Percentiles rank a stretch among this genome's conserved stretches.
Conservation (phyloP, 495 filamentous ascomycete species). For the Cetradonia linearis region DNA sequence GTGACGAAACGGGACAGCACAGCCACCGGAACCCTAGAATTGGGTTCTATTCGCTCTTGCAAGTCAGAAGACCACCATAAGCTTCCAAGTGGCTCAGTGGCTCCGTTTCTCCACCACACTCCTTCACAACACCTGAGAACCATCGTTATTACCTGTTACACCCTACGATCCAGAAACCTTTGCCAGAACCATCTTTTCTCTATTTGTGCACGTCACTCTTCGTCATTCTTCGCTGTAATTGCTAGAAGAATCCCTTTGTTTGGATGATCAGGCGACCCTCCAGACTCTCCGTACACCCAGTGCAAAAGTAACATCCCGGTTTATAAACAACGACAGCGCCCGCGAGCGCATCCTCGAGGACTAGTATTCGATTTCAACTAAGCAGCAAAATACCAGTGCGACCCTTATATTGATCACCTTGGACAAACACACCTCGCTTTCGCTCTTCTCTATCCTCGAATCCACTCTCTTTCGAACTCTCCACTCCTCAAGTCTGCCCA, state of each 20-base stretch:
- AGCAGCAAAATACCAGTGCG: neutral
- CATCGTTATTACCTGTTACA: slow-evolving; percentile 5
- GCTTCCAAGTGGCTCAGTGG: neutral
- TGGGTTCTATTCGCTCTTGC: slow-evolving; percentile 11
- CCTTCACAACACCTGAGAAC: slow-evolving; percentile 12
- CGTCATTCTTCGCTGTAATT: slow-evolving; percentile 7
- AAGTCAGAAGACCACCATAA: slow-evolving; percentile 14
- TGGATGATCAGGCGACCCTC: neutral
- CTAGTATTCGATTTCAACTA: neutral
- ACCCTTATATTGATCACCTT: neutral
- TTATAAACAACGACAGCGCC: neutral
- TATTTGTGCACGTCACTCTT: neutral
- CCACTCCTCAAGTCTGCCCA: slow-evolving; percentile 34
- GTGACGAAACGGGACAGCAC: slow-evolving; percentile 3
- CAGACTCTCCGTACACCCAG: slow-evolving; percentile 5
- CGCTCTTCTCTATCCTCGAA: slow-evolving; percentile 4
- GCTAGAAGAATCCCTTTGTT: slow-evolving; percentile 7
- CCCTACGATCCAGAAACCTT: neutral
- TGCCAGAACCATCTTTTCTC: neutral
- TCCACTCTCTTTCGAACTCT: slow-evolving; percentile 5
- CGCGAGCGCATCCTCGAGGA: neutral
- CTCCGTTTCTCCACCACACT: slow-evolving; percentile 15
- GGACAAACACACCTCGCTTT: slow-evolving; percentile 8
- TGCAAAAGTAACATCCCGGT: neutral
- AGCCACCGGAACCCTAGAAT: slow-evolving; percentile 10